phyloP scores from a whole-genome alignment of 108 stramenopile genomes.

The Cyclotella atomus region DNA sequence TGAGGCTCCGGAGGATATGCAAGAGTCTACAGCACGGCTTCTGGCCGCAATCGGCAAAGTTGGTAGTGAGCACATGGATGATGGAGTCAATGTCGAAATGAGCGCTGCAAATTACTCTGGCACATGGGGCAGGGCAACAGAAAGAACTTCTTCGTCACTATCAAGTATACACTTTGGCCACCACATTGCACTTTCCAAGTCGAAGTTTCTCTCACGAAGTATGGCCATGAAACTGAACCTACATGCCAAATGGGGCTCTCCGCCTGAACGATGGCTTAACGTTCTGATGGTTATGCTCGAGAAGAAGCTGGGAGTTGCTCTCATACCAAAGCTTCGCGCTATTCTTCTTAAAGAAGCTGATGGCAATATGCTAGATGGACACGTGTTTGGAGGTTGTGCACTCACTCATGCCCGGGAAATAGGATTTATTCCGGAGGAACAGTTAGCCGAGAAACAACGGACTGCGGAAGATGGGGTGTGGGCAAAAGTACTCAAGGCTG shows the following conservation, averaged over 20 bases:
- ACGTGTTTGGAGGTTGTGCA: slow-evolving; percentile 12
- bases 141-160: background rate
- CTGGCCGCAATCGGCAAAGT: no score
- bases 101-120: background rate
- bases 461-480: slow-evolving; percentile 32
- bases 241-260: background rate
- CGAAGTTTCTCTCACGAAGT: background rate
- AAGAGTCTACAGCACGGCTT: no score
- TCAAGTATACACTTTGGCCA: background rate
- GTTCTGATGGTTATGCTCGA: background rate
- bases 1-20: no score
- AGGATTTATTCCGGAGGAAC: slow-evolving; percentile 22
- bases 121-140: background rate
- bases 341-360: slow-evolving; percentile 4
- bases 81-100: no score
- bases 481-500: slow-evolving; percentile 13
- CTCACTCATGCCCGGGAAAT: slow-evolving; percentile 6
- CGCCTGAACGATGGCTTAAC: background rate
- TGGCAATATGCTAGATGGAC: background rate
- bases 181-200: background rate
- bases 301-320: background rate
- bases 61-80: no score
- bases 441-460: slow-evolving; percentile 2
- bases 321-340: background rate
- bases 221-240: background rate